Evolutionary conservation across 176 grass and related monocot species (phyloP), one percentile per base, ranked within the genome.

Genomic region (Otatea glauca): DNA sequence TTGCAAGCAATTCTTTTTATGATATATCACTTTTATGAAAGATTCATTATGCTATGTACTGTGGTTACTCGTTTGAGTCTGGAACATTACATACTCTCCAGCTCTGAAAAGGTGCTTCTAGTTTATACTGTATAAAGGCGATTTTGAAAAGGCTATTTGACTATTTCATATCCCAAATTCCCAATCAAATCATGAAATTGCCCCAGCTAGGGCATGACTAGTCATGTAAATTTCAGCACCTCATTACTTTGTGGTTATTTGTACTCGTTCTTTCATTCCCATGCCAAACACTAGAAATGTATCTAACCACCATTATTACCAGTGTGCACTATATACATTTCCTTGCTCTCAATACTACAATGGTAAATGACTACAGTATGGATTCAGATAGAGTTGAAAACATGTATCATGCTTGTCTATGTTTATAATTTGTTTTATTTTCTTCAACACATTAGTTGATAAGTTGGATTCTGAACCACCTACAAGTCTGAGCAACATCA

Each of bases 81-180:
- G 67, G 75, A 88, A 74, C 18, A 84, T 88, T 84, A 16, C 37
- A 73, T 78, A 48, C n/a, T 58, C 5, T 14, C 6, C 69, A 50
- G 13, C 44, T 80, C 69, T 58, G 38, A 47, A 27, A 59, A 60
- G 41, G 61, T 55, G 27, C 7, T 70, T 81, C 49, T 47, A 75
- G 29, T 49, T 61, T 77, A 11, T 75, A 61, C 25, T 48, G 20
- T 48, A 16, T 35, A 3, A 27, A 21, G n/a, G 1, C 64, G 34
- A 35, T 75, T 67, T 50, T 75, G 13, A 60, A 59, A 58, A 20
- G 43, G 24, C 39, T 78, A 72, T 44, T 25, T 44, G 43, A 18
- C 39, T 78, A 72, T 44, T 25, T 44, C 24, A 37, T 81, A 48
- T 20, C 53, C 42, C 42, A 43, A 43, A 43, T 68, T 53, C 38